A percentile compares a stretch with the other conserved stretches of the same genome.
Conservation (phyloP, 148 eudicot genomes). For the Beta vulgaris region DNA sequence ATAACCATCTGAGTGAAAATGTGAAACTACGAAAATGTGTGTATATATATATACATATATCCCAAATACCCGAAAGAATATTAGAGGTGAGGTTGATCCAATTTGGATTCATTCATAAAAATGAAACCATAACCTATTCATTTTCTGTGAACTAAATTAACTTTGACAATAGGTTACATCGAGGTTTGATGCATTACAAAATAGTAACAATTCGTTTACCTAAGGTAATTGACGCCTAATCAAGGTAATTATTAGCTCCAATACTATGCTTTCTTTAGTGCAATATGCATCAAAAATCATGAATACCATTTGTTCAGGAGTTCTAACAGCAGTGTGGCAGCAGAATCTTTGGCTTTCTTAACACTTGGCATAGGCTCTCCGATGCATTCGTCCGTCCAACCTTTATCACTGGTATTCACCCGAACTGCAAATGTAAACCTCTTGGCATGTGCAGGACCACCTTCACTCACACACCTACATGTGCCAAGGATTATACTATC, state of each 20-base stretch:
- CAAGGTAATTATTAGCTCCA: background rate
- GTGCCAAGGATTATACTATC: background rate
- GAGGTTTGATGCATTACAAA: too few relatives aligned
- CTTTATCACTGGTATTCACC: conserved; percentile 78
- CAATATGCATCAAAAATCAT: background rate
- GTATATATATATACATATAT: too few relatives aligned
- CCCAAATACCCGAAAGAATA: background rate
- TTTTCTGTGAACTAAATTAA: background rate
- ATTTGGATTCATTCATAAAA: background rate
- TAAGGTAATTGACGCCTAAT: background rate
- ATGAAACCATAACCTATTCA: background rate
- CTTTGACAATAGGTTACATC: background rate
- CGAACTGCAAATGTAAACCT: conserved; percentile 85
- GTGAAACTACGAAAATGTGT: too few relatives aligned
- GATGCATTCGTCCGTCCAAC: conserved; percentile 92
- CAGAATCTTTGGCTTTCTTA: conserved; percentile 96
- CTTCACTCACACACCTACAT: conserved; percentile 83
- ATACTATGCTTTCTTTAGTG: background rate
- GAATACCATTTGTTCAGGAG: conserved; percentile 71
- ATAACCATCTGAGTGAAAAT: too few relatives aligned
- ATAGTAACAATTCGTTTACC: too few relatives aligned
- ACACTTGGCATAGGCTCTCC: conserved; percentile 99
- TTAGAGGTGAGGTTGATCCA: background rate
- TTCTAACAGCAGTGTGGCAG: conserved; percentile 84
- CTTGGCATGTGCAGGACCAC: conserved; percentile 98